Percentiles rank a stretch among this genome's conserved stretches.
Evolutionary conservation across 257 asterid species (phyloP).

Genomic region (Solanum lycopersicoides): DNA sequence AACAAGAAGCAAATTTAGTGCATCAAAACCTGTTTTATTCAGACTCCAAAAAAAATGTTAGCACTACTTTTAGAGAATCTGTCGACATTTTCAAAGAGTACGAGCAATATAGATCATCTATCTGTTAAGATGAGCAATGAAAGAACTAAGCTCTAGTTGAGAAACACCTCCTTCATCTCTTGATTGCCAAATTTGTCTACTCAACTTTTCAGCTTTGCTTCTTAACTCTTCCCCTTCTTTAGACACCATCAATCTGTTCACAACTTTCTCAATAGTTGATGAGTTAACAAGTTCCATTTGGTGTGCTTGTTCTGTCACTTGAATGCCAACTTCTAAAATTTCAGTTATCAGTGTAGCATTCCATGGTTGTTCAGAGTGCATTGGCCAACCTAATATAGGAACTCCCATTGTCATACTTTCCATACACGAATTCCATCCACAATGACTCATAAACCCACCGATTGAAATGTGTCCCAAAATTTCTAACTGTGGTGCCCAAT

Average conservation of each 20-base stretch:
- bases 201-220: constrained; percentile 28
- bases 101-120: neutral
- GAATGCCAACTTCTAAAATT: constrained; percentile 20
- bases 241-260: constrained; percentile 40
- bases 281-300: neutral
- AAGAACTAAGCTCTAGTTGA: constrained; percentile 31
- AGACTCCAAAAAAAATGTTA: too few relatives aligned
- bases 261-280: neutral
- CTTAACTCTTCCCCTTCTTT: constrained; percentile 33
- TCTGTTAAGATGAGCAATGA: constrained; percentile 36
- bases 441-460: neutral
- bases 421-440: neutral
- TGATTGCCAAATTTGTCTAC: constrained; percentile 8
- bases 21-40: neutral
- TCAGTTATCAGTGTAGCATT: constrained; percentile 22
- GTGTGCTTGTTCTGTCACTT: constrained; percentile 9
- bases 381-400: constrained; percentile 39
- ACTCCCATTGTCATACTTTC: constrained; percentile 30
- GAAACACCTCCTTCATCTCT: constrained; percentile 30
- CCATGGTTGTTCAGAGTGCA: constrained; percentile 45
- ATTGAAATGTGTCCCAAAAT: constrained; percentile 5
- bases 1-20: too few relatives aligned
- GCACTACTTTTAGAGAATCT: neutral
- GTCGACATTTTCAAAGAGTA: neutral
- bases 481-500: constrained; percentile 42